A percentile compares a stretch with the other conserved stretches of the same genome.
Evolutionary conservation across 139 green algal genomes (phyloP).

Genomic region (Chloropicon primus): DNA sequence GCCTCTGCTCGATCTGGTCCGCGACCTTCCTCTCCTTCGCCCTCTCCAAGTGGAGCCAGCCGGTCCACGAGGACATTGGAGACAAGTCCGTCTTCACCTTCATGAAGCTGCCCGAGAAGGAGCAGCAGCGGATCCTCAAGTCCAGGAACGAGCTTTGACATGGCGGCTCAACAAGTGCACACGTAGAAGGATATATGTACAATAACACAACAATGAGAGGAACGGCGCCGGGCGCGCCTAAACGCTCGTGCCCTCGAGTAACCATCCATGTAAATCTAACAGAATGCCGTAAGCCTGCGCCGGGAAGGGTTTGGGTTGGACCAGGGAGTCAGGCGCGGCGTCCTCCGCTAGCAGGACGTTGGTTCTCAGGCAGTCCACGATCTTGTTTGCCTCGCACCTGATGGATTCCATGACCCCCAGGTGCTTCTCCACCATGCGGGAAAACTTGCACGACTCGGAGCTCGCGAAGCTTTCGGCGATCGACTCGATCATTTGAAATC

Average conservation of each 20-base stretch:
- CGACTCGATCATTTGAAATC: not conserved
- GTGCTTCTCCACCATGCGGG: not conserved
- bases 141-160: too few relatives aligned
- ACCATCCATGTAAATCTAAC: not conserved
- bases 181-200: too few relatives aligned
- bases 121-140: not conserved
- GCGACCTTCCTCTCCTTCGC: conserved; percentile 38
- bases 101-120: not conserved
- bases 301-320: not conserved
- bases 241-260: too few relatives aligned
- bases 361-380: not conserved
- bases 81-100: conserved; percentile 75
- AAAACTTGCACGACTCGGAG: not conserved
- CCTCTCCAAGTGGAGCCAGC: conserved; percentile 74
- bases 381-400: not conserved
- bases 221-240: too few relatives aligned
- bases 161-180: too few relatives aligned
- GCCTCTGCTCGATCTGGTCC: not conserved
- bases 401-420: not conserved
- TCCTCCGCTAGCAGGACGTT: too few relatives aligned
- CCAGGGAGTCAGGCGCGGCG: not conserved
- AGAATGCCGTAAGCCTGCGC: not conserved
- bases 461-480: not conserved
- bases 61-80: conserved; percentile 84
- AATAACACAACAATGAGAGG: too few relatives aligned